Evolutionary conservation across 208 protist genomes (phyloP).

Genomic region (Trypanosoma cruzi): DNA sequence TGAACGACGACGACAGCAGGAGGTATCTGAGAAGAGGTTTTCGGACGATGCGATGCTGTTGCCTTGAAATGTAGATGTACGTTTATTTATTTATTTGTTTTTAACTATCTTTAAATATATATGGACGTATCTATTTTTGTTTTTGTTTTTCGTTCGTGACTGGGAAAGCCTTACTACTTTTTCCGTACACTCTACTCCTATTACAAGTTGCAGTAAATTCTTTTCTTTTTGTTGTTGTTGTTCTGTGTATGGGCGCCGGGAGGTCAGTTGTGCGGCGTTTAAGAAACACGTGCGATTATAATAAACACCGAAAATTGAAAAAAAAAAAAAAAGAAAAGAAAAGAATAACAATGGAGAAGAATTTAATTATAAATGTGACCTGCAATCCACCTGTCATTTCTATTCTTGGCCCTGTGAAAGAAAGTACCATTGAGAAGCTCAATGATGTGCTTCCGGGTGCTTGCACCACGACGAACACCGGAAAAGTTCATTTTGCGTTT

Average conservation of each 20-base stretch:
- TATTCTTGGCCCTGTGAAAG: slow-evolving; percentile 88
- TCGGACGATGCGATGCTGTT: slow-evolving; percentile 25
- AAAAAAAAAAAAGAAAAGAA: slow-evolving; percentile 4
- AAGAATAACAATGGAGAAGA: slow-evolving; percentile 51
- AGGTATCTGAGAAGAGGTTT: slow-evolving; percentile 40
- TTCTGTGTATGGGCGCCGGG: not conserved
- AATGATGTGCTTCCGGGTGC: slow-evolving; percentile 80
- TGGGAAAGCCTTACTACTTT: not conserved
- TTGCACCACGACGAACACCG: slow-evolving; percentile 87
- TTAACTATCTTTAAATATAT: not conserved
- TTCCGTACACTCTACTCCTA: not conserved
- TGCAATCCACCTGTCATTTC: slow-evolving; percentile 90
- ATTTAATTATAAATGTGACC: slow-evolving; percentile 90
- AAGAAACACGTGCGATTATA: slow-evolving; percentile 1
- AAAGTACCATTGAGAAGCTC: slow-evolving; percentile 88
- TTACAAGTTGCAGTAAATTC: not conserved
- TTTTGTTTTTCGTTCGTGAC: not conserved
- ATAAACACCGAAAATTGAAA: not conserved
- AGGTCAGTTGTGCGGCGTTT: not conserved
- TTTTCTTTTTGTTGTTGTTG: slow-evolving; percentile 18
- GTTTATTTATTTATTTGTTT: not conserved
- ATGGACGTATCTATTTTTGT: not conserved
- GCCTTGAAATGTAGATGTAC: slow-evolving; percentile 26
- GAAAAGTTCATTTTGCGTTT: slow-evolving; percentile 76
- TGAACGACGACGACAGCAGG: slow-evolving; percentile 46